phyloP scores from a whole-genome alignment of 176 grass and related monocot species.

The Musa beccarii region DNA sequence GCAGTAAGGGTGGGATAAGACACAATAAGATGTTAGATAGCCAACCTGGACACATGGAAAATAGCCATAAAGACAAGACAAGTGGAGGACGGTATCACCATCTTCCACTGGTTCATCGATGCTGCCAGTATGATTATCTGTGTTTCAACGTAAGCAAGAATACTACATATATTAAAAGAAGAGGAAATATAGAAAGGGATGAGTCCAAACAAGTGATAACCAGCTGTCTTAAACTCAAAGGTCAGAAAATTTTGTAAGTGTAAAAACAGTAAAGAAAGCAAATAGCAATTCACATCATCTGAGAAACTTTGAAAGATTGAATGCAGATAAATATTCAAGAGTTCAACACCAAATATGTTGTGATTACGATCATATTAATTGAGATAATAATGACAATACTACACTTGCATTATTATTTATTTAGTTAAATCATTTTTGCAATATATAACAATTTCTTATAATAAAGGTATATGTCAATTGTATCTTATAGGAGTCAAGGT shows the following conservation, averaged over 20 bases:
- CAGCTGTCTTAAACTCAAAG: no score
- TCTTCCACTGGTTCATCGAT: constrained; percentile 99
- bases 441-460: no score
- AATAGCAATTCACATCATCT: not conserved
- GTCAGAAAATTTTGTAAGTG: not conserved
- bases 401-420: no score
- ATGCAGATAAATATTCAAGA: not conserved
- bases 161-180: not conserved
- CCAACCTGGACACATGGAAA: constrained; percentile 85
- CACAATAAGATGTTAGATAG: constrained; percentile 7
- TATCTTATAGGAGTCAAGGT: no score
- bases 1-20: not conserved
- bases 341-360: no score
- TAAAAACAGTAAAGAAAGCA: not conserved
- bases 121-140: constrained; percentile 57
- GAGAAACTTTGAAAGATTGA: not conserved
- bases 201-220: no score
- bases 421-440: no score
- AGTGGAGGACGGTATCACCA: constrained; percentile 89
- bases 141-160: constrained; percentile 13
- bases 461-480: no score
- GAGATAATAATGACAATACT: no score
- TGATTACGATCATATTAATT: no score
- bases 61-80: constrained; percentile 94
- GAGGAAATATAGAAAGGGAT: not conserved